Evolutionary conservation across 805 yeast species (phyloP).

Genomic region (Torulaspora indica): DNA sequence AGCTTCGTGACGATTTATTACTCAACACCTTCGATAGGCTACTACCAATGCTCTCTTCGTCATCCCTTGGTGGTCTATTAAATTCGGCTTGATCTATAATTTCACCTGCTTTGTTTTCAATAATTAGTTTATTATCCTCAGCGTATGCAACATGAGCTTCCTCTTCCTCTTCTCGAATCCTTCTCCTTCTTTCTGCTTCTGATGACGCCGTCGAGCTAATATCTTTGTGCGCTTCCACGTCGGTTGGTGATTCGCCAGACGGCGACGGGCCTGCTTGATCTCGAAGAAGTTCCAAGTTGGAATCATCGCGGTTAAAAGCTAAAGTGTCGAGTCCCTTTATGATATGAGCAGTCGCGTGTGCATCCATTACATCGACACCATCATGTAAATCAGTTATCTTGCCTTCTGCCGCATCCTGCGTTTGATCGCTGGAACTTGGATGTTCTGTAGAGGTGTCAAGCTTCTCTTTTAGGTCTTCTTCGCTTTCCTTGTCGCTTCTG

Average conservation of each 20-base stretch:
- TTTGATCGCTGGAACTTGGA: constrained; percentile 11
- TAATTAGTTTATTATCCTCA: constrained; percentile 64
- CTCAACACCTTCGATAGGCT: constrained; percentile 15
- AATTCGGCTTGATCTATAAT: constrained; percentile 53
- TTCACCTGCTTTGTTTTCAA: constrained; percentile 85
- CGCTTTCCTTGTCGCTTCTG: constrained; percentile 17
- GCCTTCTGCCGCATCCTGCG: constrained; percentile 1
- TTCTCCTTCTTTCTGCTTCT: constrained; percentile 20
- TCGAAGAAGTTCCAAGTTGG: constrained; percentile 6
- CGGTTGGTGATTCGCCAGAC: constrained; percentile 10
- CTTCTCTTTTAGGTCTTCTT: constrained; percentile 7
- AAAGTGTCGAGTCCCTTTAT: constrained; percentile 14
- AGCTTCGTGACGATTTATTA: constrained; percentile 31
- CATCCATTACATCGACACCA: constrained; percentile 8
- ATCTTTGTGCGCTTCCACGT: constrained; percentile 7
- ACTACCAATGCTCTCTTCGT: constrained; percentile 21
- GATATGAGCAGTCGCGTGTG: constrained; percentile 13
- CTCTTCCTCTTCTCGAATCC: constrained; percentile 29
- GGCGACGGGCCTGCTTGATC: constrained; percentile 1
- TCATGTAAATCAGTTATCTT: constrained; percentile 1
- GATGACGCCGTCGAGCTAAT: constrained; percentile 12
- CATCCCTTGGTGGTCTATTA: constrained; percentile 25
- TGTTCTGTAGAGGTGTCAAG: constrained; percentile 11
- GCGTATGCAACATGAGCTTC: constrained; percentile 46
- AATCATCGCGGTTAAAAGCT: constrained; percentile 5